These are phyloP conservation scores for Rhynchospora pubera DNA, from an alignment of 176 grass and related monocot species.

Conservation along the genomic window DNA sequence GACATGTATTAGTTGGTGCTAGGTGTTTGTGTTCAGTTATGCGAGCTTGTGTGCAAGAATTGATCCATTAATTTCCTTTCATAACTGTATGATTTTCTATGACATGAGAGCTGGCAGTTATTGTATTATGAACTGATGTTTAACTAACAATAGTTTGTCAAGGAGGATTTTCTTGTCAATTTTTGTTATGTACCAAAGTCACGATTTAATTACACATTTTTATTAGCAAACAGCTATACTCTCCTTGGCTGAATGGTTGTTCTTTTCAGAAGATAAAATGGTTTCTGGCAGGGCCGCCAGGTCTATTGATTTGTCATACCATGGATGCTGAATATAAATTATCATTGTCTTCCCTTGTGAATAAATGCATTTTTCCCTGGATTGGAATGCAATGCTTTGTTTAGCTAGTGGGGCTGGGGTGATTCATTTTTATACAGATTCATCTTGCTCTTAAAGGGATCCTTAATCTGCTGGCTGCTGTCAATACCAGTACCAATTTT, in stretches of 20 bases:
- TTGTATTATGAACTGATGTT: neutral
- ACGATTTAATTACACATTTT: neutral
- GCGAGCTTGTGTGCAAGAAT: neutral
- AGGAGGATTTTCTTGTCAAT: neutral
- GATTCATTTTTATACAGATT: neutral
- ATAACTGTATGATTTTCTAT: neutral
- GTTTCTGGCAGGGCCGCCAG: neutral
- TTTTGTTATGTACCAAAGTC: neutral
- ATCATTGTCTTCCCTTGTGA: neutral
- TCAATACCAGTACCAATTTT: too few species aligned
- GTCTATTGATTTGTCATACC: neutral
- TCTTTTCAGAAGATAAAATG: neutral
- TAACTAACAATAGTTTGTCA: neutral
- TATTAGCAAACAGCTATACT: neutral
- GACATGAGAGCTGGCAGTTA: neutral
- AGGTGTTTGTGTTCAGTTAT: neutral
- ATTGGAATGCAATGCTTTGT: neutral
- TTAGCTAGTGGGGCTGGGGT: neutral
- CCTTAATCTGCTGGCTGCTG: too few species aligned
- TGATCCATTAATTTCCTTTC: neutral
- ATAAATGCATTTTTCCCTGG: neutral
- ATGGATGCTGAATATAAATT: neutral
- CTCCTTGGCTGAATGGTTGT: neutral
- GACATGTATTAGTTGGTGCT: neutral
- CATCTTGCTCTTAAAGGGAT: neutral